Base-by-base conservation (phyloP, 352 stramenopile species). In the Pythium biforme region DNA sequence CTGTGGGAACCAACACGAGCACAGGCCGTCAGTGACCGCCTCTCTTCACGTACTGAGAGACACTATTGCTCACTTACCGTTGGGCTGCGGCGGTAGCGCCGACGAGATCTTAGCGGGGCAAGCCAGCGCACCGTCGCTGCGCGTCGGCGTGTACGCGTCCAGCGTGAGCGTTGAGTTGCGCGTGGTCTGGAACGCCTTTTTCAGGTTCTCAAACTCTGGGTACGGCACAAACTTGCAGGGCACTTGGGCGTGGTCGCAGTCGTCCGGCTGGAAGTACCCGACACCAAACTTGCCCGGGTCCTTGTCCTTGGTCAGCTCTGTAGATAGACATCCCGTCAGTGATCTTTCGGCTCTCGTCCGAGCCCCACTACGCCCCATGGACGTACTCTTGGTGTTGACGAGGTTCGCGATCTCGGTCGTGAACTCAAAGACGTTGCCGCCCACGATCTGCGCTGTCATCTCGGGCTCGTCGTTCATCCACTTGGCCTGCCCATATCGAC, bases 391-490 rank as follows among this genome's bases (percentile, higher is more conserved):
- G 11, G 56, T 53, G 11, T 70, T 71, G 34, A 73, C 66, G 40
- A 83, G 72, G 60, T 93, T 91, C 27, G 71, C 73, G 39, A 90
- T 76, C 59, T 93, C 84, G 1, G 82, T 89, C 4, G 75, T 81
- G 40, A 90, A 93, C 72, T 93, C 84, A 29, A 91, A 93, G 0
- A 89, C 84, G 48, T 89, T 90, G 56, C 84, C 84, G 20, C 84
- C 84, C 22, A 90, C 77, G 48, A 91, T 85, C 29, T 88, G 71
- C 19, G 73, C 73, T 10, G 75, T 88, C 84, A 93, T 91, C 26
- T 85, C 80, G 7, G 66, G 20, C 50, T 91, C 83, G 29, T 88
- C 78, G 65, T 93, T 93, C 81, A 93, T 93, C 84, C 84, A 93
- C 62, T 89, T 91, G 19, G 84, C 84, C 80, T 89, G 7, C 5